These are phyloP conservation scores for Diaporthe sp. DNA, from an alignment of 2,329 filamentous ascomycete genomes.

Conservation along the genomic window DNA sequence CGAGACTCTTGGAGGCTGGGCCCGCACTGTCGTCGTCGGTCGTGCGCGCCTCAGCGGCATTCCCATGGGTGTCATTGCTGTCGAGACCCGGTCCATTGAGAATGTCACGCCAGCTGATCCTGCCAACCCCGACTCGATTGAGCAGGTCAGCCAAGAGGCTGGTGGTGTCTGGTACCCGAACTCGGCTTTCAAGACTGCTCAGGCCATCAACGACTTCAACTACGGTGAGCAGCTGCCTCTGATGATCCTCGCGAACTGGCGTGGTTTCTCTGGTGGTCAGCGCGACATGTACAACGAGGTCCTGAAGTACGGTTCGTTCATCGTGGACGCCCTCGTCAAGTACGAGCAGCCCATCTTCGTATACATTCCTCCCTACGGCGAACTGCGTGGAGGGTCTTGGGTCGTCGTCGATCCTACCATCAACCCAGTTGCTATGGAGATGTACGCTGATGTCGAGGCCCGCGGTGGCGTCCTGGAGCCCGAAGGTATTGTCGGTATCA, in stretches of 20 bases:
- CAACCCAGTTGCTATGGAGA: conserved; percentile 97
- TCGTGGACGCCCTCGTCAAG: conserved; percentile 97
- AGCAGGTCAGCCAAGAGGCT: conserved; percentile 93
- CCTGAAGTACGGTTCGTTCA: conserved; percentile 99
- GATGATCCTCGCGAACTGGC: conserved; percentile 99
- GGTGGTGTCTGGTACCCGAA: conserved; percentile 99
- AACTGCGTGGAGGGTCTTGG: conserved; percentile 99
- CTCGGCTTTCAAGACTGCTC: conserved; percentile 99
- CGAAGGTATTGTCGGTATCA: conserved; percentile 98
- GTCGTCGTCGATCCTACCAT: conserved; percentile 99
- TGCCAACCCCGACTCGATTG: conserved; percentile 97
- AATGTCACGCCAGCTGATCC: conserved; percentile 97
- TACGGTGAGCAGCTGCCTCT: conserved; percentile 96
- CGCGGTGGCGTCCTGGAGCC: conserved; percentile 98
- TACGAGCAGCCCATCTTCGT: conserved; percentile 99
- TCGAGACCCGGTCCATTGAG: conserved; percentile 96
- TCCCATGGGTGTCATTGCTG: conserved; percentile 97
- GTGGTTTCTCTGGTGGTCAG: conserved; percentile 99
- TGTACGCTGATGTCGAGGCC: conserved; percentile 97
- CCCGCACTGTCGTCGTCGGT: conserved; percentile 94
- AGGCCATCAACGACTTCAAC: conserved; percentile 99
- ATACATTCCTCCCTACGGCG: conserved; percentile 96
- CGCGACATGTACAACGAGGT: conserved; percentile 99
- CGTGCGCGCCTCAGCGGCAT: conserved; percentile 97
- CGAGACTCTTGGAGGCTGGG: conserved; percentile 96